Percentiles rank a stretch among this genome's conserved stretches.
phyloP scores from a whole-genome alignment of 805 yeast species.

The Suhomyces tanzawaensis region DNA sequence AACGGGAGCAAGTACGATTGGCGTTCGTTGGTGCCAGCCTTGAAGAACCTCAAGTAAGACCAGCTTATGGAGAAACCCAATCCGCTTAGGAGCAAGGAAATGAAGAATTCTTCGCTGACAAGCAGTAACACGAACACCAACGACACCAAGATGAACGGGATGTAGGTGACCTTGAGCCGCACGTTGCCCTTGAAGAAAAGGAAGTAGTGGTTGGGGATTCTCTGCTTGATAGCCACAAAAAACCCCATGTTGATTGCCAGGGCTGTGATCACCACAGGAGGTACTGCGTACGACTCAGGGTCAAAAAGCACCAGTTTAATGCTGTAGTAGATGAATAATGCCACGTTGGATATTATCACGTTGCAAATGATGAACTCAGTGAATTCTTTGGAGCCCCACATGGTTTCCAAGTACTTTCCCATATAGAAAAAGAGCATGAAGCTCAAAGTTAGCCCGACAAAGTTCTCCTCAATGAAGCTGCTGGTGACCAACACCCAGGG shows the following conservation, averaged over 20 bases:
- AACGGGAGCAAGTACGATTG: slow-evolving; percentile 43
- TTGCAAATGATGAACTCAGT: slow-evolving; percentile 44
- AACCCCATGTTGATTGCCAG: slow-evolving; percentile 57
- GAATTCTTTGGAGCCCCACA: slow-evolving; percentile 60
- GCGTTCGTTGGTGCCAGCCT: slow-evolving; percentile 42
- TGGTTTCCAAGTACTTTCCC: slow-evolving; percentile 62
- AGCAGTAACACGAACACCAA: slow-evolving; percentile 22
- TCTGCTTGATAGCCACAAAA: slow-evolving; percentile 63
- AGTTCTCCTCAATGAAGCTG: slow-evolving; percentile 45
- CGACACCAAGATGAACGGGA: slow-evolving; percentile 28
- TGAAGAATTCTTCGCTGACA: slow-evolving; percentile 28
- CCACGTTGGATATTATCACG: slow-evolving; percentile 34
- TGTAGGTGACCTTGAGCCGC: slow-evolving; percentile 42
- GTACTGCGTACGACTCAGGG: slow-evolving; percentile 19
- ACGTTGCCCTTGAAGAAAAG: slow-evolving; percentile 45
- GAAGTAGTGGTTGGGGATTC: slow-evolving; percentile 60
- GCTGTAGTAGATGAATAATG: slow-evolving; percentile 27
- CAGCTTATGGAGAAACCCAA: slow-evolving; percentile 39
- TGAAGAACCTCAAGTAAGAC: slow-evolving; percentile 38
- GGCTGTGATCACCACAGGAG: slow-evolving; percentile 51
- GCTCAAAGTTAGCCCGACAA: slow-evolving; percentile 37
- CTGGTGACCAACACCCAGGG: slow-evolving; percentile 54
- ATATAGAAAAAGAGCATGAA: slow-evolving; percentile 45
- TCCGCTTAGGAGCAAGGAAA: slow-evolving; percentile 20
- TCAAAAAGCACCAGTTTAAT: slow-evolving; percentile 13